These are phyloP conservation scores for Tricholomella constricta DNA, from an alignment of 768 basidiomycete genomes.

Conservation along the genomic window DNA sequence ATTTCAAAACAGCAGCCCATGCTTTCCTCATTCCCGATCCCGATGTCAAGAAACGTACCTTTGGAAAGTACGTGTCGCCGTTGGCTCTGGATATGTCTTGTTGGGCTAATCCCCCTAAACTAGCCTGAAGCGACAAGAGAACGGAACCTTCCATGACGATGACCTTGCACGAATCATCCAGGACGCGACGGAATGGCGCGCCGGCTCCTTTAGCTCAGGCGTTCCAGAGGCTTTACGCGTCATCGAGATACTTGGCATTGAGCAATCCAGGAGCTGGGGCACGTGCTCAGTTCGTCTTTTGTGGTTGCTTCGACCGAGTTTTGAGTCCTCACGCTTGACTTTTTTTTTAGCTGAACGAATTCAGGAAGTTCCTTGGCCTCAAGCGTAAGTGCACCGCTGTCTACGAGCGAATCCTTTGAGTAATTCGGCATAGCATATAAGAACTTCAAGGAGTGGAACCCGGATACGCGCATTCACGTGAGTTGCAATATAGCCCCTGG, in stretches of 20 bases:
- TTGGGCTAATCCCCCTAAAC: neutral
- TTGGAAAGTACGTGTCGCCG: slow-evolving; percentile 42
- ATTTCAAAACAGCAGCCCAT: slow-evolving; percentile 39
- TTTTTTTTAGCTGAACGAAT: slow-evolving; percentile 59
- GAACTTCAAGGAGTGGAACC: slow-evolving; percentile 75
- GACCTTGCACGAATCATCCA: slow-evolving; percentile 67
- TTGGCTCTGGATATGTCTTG: neutral
- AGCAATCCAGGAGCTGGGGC: slow-evolving; percentile 68
- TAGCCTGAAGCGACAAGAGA: slow-evolving; percentile 50
- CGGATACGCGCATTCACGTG: slow-evolving; percentile 56
- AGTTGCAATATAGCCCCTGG: slow-evolving; percentile 15
- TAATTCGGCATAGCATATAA: slow-evolving; percentile 47
- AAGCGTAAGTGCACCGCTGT: slow-evolving; percentile 47
- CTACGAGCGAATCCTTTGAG: slow-evolving; percentile 8
- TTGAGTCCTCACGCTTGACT: slow-evolving; percentile 3
- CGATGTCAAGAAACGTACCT: slow-evolving; percentile 54
- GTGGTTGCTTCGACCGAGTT: neutral
- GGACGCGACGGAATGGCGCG: slow-evolving; percentile 57
- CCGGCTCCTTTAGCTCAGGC: slow-evolving; percentile 70
- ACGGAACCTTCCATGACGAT: slow-evolving; percentile 61
- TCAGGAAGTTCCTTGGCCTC: slow-evolving; percentile 69
- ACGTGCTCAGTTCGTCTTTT: slow-evolving; percentile 59
- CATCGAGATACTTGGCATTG: slow-evolving; percentile 70
- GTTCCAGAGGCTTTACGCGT: slow-evolving; percentile 65
- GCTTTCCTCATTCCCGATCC: slow-evolving; percentile 28